Base-by-base conservation (phyloP, 305 asterid species). In the Euphrasia arctica region DNA sequence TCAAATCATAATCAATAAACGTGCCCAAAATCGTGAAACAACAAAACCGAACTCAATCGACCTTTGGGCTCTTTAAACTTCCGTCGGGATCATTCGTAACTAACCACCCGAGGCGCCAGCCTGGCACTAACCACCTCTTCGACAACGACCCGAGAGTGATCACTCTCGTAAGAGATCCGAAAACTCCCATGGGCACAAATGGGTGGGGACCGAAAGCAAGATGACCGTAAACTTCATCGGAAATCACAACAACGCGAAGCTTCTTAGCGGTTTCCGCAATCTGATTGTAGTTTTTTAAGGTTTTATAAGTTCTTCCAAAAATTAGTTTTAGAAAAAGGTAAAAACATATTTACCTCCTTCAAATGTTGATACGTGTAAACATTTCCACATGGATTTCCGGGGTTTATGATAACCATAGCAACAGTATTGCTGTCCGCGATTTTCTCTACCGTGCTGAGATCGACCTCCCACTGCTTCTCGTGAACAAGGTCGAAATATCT, bases 341-440 rank as follows among this genome's bases (percentile, higher is more conserved):
- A 49, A n/a, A 49, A 49, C 54, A 49, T n/a, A 49, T 14, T 57
- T 34, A 60, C 96, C 95, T 88, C 67, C 68, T 83, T 75, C 1
- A 90, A 73, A 72, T 90, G 96, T 36, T 76, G 82, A 48, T 81
- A 74, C 2, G 79, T 62, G 59, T 88, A 90, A 25, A 90, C 97
- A 70, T 83, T 88, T 48, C 97, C 97, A 78, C 97, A 90, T 6
- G 97, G 97, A 80, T 86, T 91, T 28, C 96, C 97, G 0, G 97
- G 96, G 66, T 91, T 88, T 61, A 86, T 86, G 66, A 91, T 72
- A 6, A 86, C 94, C 77, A 91, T 77, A 7, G 84, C 96, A 0
- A 86, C 80, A 0, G 98, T 91, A 22, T 82, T 89, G 56, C 76
- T 82, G 70, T 91, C 96, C 0, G 87, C 86, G 6, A 86, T 73